Evolutionary conservation across 2,329 filamentous ascomycete species (phyloP), one percentile per base, ranked within the genome.

Genomic region (Didymella glomerata): DNA sequence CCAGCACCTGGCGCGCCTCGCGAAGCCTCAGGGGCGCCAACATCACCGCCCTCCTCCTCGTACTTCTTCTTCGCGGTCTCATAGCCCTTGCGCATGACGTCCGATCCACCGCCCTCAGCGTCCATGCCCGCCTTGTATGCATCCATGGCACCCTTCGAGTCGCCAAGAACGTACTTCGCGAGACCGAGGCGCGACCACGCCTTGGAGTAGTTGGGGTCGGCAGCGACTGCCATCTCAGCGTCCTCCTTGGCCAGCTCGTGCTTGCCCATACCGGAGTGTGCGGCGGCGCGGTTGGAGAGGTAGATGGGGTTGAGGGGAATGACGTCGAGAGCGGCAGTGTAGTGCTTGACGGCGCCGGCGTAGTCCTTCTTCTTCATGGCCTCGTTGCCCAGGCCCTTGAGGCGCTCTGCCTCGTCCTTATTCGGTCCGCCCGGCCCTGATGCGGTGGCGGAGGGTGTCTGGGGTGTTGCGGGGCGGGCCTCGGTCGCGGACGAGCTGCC

Each of bases 301-400:
- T 95, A 99, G 79, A 99, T 95, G 38, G 93, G 91, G 81, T 99
- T 98, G 66, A 86, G 83, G 1, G 95, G 92, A 68, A 91, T 81
- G 52, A 97, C 83, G 55, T 86, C 84, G 25, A 99, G 87, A 4
- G 95, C 95, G 78, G 94, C 85, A 25, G 91, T 92, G 84, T 99
- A 99, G 67, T 91, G 83, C 69, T 92, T 88, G 76, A 98, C 92
- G 62, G 95, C 95, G 41, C 82, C 73, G 45, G 83, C 72, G 82
- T 97, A 97, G 79, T 98, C 92, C 82, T 97, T 97, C 77, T 90
- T 87, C 57, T 92, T 90, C 93, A 99, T 98, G 60, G 94, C 92
- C 53, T 92, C 88, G 81, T 99, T 99, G 69, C 95, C 95, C 74
- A 92, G 87, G 60, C 87, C 90, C 83, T 99, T 99, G 70, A 98